Evolutionary conservation across 2,329 filamentous ascomycete genomes (phyloP), one percentile per base, ranked within the genome.

Genomic region (Talaromyces sp.): DNA sequence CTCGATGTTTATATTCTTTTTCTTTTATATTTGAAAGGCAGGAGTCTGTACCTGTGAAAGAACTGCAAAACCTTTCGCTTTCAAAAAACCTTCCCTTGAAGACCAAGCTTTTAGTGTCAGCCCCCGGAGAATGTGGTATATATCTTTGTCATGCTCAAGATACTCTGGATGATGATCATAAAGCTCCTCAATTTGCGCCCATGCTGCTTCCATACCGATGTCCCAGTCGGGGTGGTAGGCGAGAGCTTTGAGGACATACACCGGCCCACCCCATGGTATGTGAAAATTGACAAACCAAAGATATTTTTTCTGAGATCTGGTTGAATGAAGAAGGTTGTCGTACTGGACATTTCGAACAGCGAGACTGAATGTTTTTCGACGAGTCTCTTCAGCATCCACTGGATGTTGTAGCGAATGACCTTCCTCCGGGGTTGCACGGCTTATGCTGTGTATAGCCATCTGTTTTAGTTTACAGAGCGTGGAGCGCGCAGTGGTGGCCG

Each of bases 401-500:
- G 51, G 5, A 9, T 54, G 51, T 9, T 35, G 51, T 32, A n/a
- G 29, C 13, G 35, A 6, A 27, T 9, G 26, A 6, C 31, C 21
- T 5, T 19, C 21, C 17, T 26, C 35, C 14, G 54, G 17, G 3
- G 38, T 43, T 14, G 35, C n/a, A 17, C 54, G 24, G 26, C 14
- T 38, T 7, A 56, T 56, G 11, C 54, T 38, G 24, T 56, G 54
- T 2, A 56, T 17, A 56, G 54, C 54, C 54, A 56, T 56, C 46
- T 56, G 54, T n/a, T 26, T 41, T 26, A 56, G 19, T 41, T 56
- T 56, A 38, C 54, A 56, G 17, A 63, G 26, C 4, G 57, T 50
- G n/a, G 63, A 31, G 3, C 62, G 57, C 5, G 49, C 59, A 1
- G 62, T 51, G 2, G 58, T 63, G 1, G 63, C 58, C 6, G 63